Evolutionary conservation across 768 basidiomycete species (phyloP).

Genomic region (Russula brevipes): DNA sequence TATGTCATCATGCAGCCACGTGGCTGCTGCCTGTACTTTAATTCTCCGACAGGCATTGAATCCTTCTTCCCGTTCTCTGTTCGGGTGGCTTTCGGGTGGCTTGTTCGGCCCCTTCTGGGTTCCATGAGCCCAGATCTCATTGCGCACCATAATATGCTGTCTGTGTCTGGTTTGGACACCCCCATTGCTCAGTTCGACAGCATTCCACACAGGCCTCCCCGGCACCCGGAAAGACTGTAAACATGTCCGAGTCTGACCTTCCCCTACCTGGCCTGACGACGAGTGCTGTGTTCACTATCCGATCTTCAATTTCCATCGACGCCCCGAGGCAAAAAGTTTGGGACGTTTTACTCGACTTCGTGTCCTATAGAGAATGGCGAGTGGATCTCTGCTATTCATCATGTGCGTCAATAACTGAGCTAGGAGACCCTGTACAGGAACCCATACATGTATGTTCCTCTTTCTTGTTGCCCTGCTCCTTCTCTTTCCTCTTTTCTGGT

Average conservation of each 20-base stretch:
- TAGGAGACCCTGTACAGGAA: not conserved
- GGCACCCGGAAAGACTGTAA: not conserved
- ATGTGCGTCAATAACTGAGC: not conserved
- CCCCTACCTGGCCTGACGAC: not conserved
- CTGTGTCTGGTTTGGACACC: not conserved
- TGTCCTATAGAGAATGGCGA: constrained; percentile 14
- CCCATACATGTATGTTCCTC: constrained; percentile 6
- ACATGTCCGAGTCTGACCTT: not conserved
- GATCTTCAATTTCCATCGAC: constrained; percentile 12
- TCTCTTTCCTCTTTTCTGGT: too few species aligned
- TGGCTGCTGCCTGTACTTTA: too few species aligned
- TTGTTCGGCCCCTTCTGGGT: not conserved
- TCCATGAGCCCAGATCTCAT: not conserved
- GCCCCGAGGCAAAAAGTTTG: constrained; percentile 12
- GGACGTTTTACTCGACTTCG: constrained; percentile 16
- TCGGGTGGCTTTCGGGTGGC: not conserved
- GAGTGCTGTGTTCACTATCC: constrained; percentile 3
- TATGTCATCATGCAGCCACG: not conserved
- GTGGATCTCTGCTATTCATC: not conserved
- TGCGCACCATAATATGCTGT: not conserved
- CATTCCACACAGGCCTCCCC: not conserved
- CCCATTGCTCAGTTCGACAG: not conserved
- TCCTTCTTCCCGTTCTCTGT: too few species aligned
- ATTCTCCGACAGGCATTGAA: too few species aligned
- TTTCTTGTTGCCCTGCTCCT: not conserved